Evolutionary conservation across 2,329 filamentous ascomycete species (phyloP).

Genomic region (Ceratocystis cacaofunesta): DNA sequence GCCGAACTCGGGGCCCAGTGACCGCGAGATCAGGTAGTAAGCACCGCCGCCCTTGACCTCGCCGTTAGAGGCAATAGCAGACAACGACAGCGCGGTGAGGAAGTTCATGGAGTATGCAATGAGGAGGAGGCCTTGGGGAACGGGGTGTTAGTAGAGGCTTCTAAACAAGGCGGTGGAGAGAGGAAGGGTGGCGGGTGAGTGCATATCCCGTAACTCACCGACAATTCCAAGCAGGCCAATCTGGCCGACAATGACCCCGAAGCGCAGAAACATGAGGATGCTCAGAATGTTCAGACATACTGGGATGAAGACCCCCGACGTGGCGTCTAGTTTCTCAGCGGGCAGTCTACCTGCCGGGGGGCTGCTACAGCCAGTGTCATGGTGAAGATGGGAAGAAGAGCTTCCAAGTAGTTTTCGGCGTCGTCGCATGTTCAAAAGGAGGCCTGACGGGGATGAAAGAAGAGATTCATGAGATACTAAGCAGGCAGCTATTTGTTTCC

Average conservation of each 20-base stretch:
- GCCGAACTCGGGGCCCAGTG: constrained; percentile 74
- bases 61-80: constrained; percentile 78
- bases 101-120: constrained; percentile 68
- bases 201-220: constrained; percentile 33
- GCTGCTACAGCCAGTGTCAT: neutral
- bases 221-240: constrained; percentile 66
- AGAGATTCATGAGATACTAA: neutral
- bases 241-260: constrained; percentile 71
- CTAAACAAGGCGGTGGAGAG: too few relatives aligned
- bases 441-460: neutral
- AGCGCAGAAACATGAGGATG: constrained; percentile 84
- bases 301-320: constrained; percentile 72
- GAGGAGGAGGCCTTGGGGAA: constrained; percentile 47
- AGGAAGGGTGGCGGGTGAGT: neutral
- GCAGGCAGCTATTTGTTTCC: neutral
- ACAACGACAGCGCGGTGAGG: constrained; percentile 73
- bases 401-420: constrained; percentile 5
- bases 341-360: neutral
- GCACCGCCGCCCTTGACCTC: constrained; percentile 77
- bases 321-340: constrained; percentile 53
- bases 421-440: constrained; percentile 2
- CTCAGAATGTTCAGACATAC: constrained; percentile 81
- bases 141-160: neutral
- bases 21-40: constrained; percentile 78
- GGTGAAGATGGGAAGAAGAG: neutral